These are phyloP conservation scores for Myxozyma nipponensis DNA, from an alignment of 805 yeast species.

Conservation along the genomic window DNA sequence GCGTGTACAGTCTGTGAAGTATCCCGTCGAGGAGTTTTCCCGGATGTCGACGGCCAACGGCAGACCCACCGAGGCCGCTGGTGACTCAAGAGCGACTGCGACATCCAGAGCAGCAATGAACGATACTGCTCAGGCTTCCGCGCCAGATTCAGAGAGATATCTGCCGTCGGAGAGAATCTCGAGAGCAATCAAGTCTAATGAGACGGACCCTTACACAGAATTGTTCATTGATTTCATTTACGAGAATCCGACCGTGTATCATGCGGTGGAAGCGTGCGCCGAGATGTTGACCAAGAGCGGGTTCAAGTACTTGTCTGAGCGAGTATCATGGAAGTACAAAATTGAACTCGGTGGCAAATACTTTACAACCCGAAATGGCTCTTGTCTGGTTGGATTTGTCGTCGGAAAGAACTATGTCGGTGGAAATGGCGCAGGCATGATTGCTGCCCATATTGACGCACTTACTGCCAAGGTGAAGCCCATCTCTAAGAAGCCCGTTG, in stretches of 20 bases:
- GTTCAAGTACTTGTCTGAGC: conserved; percentile 62
- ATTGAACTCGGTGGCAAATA: conserved; percentile 50
- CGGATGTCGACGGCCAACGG: conserved; percentile 34
- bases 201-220: conserved; percentile 20
- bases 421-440: conserved; percentile 57
- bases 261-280: conserved; percentile 70
- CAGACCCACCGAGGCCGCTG: conserved; percentile 49
- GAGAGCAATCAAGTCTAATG: conserved; percentile 2
- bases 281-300: conserved; percentile 52
- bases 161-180: conserved; percentile 13
- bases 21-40: conserved; percentile 32
- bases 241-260: conserved; percentile 48
- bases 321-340: conserved; percentile 48
- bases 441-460: conserved; percentile 54
- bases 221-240: conserved; percentile 26
- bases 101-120: neutral
- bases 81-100: conserved; percentile 79
- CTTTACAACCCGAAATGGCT: conserved; percentile 65
- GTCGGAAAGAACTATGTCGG: conserved; percentile 66
- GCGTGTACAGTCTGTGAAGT: conserved; percentile 29
- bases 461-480: conserved; percentile 62
- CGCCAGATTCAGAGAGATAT: neutral
- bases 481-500: conserved; percentile 52
- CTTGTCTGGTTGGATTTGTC: conserved; percentile 64
- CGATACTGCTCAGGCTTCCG: neutral